These are phyloP conservation scores for Arthrobotrys megalospora DNA, from an alignment of 2,329 filamentous ascomycete genomes.

Conservation along the genomic window DNA sequence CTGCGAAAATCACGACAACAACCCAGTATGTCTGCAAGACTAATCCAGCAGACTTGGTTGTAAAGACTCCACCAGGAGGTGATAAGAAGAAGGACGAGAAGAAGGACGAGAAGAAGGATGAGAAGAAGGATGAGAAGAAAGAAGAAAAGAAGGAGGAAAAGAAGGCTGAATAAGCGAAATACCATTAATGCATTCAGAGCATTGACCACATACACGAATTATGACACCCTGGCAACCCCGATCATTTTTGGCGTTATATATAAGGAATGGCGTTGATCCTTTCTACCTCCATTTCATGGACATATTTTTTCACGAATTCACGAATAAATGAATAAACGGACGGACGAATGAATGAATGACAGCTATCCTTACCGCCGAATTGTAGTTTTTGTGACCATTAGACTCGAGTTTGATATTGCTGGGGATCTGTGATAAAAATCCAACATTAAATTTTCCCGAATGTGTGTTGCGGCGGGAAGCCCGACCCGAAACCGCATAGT, in stretches of 20 bases:
- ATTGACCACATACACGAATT: background rate
- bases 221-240: background rate
- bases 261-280: conserved; percentile 1
- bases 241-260: background rate
- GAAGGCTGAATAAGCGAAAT: background rate
- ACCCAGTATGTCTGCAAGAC: conserved; percentile 33
- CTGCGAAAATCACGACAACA: conserved; percentile 6
- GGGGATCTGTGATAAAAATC: background rate
- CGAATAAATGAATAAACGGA: conserved; percentile 3
- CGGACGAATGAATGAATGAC: conserved; percentile 1
- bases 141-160: conserved; percentile 2
- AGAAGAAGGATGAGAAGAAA: background rate
- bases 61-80: background rate
- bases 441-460: background rate
- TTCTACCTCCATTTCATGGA: conserved; percentile 1
- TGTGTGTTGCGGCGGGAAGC: conserved; percentile 8
- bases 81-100: too few relatives aligned
- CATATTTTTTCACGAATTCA: conserved; percentile 4
- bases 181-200: background rate
- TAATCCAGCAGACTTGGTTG: conserved; percentile 8
- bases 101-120: background rate
- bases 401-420: background rate
- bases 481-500: conserved; percentile 21
- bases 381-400: background rate
- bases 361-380: too few relatives aligned